Conservation (phyloP, 192 early-diverging fungal genomes). For the Radiomyces spectabilis region DNA sequence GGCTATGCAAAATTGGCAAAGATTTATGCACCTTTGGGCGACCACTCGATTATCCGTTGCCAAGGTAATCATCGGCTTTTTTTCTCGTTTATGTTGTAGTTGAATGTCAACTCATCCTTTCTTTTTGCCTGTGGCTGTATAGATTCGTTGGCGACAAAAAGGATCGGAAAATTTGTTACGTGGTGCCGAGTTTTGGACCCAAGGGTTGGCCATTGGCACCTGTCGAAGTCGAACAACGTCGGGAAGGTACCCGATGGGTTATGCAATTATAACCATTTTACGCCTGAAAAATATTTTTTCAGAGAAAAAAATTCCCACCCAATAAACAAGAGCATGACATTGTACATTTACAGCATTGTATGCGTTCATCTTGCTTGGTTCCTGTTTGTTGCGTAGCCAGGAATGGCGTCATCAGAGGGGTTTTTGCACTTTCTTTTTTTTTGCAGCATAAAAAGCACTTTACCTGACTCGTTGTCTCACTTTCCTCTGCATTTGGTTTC, state of each 20-base stretch:
- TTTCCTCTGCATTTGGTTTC: too few relatives aligned
- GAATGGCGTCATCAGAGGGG: too few relatives aligned
- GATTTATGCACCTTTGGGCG: slow-evolving; percentile 66
- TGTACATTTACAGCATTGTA: too few relatives aligned
- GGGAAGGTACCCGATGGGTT: slow-evolving; percentile 57
- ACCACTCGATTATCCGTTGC: slow-evolving; percentile 68
- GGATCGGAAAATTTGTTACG: slow-evolving; percentile 44
- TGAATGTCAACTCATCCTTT: background rate
- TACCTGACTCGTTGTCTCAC: too few relatives aligned
- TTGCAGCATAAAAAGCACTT: too few relatives aligned
- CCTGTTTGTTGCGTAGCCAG: too few relatives aligned
- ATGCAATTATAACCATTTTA: slow-evolving; percentile 6
- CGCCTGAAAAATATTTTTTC: too few relatives aligned
- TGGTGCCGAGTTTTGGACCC: slow-evolving; percentile 64
- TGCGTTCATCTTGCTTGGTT: too few relatives aligned
- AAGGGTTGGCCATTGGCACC: slow-evolving; percentile 63
- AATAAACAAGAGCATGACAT: too few relatives aligned
- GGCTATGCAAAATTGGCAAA: slow-evolving; percentile 75
- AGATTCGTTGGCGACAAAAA: slow-evolving; percentile 46
- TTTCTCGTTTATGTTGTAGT: background rate
- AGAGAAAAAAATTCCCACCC: too few relatives aligned
- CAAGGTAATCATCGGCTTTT: too few relatives aligned
- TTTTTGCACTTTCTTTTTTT: too few relatives aligned
- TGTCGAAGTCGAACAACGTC: slow-evolving; percentile 53
- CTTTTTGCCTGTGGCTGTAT: background rate